Evolutionary conservation across 176 grass and related monocot genomes (phyloP).

Genomic region (Phragmites australis): DNA sequence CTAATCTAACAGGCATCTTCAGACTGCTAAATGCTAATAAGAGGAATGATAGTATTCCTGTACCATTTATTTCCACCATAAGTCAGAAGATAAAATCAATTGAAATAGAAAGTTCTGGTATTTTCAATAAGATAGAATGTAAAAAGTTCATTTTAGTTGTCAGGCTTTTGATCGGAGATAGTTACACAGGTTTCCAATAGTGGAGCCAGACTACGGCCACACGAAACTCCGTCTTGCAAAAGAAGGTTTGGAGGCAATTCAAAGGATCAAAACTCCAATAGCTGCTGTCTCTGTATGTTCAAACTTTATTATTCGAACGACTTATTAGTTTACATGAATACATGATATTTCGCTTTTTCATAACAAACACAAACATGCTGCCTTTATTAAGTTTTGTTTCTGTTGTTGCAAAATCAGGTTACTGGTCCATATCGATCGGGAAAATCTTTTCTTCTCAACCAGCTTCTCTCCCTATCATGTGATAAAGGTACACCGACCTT

Average conservation of each 20-base stretch:
- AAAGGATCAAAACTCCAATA: conserved; percentile 71
- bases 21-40: no score
- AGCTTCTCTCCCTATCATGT: conserved; percentile 83
- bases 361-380: neutral
- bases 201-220: conserved; percentile 87
- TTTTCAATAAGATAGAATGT: neutral
- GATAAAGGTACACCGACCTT: conserved; percentile 56
- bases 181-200: conserved; percentile 74
- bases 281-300: conserved; percentile 70
- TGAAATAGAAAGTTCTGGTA: no score
- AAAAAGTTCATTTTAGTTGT: neutral
- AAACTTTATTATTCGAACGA: neutral
- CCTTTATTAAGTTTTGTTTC: neutral
- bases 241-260: conserved; percentile 87
- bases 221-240: conserved; percentile 71
- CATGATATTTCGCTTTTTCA: neutral
- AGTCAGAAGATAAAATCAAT: neutral
- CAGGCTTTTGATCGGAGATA: conserved; percentile 21
- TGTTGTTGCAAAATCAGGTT: conserved; percentile 51
- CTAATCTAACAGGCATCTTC: no score
- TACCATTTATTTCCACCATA: neutral
- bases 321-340: neutral
- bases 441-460: conserved; percentile 96
- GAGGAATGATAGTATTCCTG: no score
- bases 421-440: conserved; percentile 90